Percentiles rank a stretch among this genome's conserved stretches.
Evolutionary conservation across 208 protist genomes (phyloP).

Genomic region (Acanthamoeba quina): DNA sequence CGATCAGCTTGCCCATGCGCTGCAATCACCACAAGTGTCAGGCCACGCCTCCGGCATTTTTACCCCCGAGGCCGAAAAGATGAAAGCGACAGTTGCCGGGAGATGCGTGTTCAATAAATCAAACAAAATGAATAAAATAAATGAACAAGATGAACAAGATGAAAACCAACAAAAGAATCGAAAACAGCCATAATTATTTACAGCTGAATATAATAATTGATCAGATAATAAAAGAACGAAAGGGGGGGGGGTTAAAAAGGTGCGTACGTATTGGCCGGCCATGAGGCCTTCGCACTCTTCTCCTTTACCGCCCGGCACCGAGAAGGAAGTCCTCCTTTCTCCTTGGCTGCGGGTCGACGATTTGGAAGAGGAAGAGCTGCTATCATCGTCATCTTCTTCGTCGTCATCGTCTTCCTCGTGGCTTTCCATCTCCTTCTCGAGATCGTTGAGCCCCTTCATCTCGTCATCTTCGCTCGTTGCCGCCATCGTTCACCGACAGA

Average conservation of each 20-base stretch:
- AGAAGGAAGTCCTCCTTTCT: neutral
- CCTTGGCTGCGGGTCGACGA: neutral
- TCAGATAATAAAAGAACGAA: neutral
- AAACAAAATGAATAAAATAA: neutral
- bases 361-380: neutral
- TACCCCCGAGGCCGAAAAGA: neutral
- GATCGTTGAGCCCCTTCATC: conserved; percentile 50
- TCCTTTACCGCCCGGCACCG: neutral
- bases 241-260: neutral
- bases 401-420: conserved; percentile 3
- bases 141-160: no score
- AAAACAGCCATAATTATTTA: neutral
- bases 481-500: neutral
- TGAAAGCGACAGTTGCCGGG: neutral
- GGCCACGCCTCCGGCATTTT: neutral
- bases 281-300: conserved; percentile 52
- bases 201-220: neutral
- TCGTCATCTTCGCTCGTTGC: conserved; percentile 31
- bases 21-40: neutral
- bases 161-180: neutral
- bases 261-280: conserved; percentile 57
- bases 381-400: neutral
- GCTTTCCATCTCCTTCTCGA: conserved; percentile 61
- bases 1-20: conserved; percentile 81
- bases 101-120: neutral